Base-by-base conservation (phyloP, 192 early-diverging fungal genomes). In the Coemansia sp. region DNA sequence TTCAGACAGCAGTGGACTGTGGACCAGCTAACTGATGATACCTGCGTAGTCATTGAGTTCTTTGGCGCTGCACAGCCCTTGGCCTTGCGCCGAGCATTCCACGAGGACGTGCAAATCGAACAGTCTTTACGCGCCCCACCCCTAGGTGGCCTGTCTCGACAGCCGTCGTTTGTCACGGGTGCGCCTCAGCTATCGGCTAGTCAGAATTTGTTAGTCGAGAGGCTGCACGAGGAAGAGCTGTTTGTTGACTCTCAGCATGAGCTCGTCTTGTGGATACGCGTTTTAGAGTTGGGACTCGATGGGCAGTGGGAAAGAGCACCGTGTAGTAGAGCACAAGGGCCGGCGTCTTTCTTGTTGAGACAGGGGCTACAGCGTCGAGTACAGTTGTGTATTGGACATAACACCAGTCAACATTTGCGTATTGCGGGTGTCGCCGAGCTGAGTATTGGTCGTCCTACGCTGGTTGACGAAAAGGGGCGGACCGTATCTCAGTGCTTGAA, bases 301-400 rank as follows among this genome's bases (percentile, higher is more conserved):
- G 93, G 91, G 29, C 77, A 84, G 10, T 92, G 91, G 74, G 72
- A 84, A 68, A 33, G 66, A 52, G 33, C 63, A 46, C 64, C 81
- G 0, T 78, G 76, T 40, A 27, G 1, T n/a, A 20, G 18, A 31
- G 2, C 43, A 27, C 85, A 20, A 55, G 22, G 13, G 22, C 3
- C 43, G 15, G 5, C 72, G 0, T 87, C 87, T 1, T 91, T 92
- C 70, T 54, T 85, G 22, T 76, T 94, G 63, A 86, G 88, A 63
- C 93, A 94, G 80, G 93, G 93, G 10, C 59, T 94, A 22, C 92
- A 93, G 76, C 82, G 91, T 7, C 89, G 92, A 12, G 81, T 94
- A 44, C 66, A 85, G 38, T 55, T 93, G 47, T 80, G 82, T 0
- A 43, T 94, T n/a, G 86, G 84, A 0, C 93, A 94, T 69, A 88